Base-by-base conservation (phyloP, 1,139 yeast species). In the Geotrichum restrictum region DNA sequence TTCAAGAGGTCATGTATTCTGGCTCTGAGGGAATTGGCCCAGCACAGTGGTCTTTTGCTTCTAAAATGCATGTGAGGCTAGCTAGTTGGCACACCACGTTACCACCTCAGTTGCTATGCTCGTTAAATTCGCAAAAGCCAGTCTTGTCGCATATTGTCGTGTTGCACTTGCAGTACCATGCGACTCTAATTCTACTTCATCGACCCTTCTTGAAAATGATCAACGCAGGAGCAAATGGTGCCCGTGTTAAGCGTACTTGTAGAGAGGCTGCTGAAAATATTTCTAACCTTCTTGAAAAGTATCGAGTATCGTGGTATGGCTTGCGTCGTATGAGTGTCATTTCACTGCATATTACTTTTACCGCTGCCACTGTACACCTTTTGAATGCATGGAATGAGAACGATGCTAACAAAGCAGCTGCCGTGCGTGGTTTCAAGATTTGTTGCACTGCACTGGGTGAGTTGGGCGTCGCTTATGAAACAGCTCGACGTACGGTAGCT, bases 321-420 rank as follows among this genome's bases (percentile, higher is more conserved):
- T 47, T 62, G 45, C 56, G 61, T 11, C 51, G 62, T 39, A 56
- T 61, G 11, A 60, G 60, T 13, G 57, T 61, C 29, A 51, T 59
- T 34, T 55, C 62, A 3, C 61, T 61, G 13, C 60, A 62, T 37
- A 59, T 60, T 24, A 54, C 58, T 4, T 62, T 62, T 48, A 59
- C 64, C 11, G 64, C 64, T 5, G 62, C 64, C 10, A 59, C 62
- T 1, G 49, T 56, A 6, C 58, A 55, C 41, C 47, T 56, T 1
- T 34, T 53, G 31, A 51, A 48, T 16, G 46, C 47, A 11, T 52
- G 58, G 51, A 49, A 43, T 37, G 53, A 48, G 14, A 49, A 39
- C 3, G 55, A 53, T 5, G 10, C 38, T 27, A 45, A 45, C 40
- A 48, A 52, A 37, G 41, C 24, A 1, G 44, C 47, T 14, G 53